A percentile compares a stretch with the other conserved stretches of the same genome.
phyloP scores from a whole-genome alignment of 176 grass and related monocot species.

The Avena atlantica region DNA sequence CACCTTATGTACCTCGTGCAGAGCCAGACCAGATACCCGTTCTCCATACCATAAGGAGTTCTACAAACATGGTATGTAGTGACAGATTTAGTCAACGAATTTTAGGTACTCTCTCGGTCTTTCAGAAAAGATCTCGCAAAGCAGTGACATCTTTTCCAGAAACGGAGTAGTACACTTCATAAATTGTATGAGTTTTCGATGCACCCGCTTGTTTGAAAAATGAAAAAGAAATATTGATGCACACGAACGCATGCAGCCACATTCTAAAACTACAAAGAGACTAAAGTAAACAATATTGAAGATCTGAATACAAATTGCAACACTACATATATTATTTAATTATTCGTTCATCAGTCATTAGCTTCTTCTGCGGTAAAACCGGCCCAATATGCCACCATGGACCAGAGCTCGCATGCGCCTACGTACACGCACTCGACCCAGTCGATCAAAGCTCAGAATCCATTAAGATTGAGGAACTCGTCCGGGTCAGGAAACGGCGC shows the following conservation, averaged over 20 bases:
- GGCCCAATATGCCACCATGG: not conserved
- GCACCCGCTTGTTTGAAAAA: no score
- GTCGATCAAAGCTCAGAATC: not conserved
- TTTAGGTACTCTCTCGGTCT: not conserved
- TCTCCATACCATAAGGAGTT: no score
- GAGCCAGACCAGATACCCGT: no score
- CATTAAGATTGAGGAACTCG: slow-evolving; percentile 45
- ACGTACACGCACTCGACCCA: not conserved
- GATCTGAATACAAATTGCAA: not conserved
- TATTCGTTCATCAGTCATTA: not conserved
- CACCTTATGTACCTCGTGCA: no score
- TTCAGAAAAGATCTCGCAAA: no score
- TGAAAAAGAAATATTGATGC: not conserved
- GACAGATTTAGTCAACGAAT: not conserved
- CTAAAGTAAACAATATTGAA: not conserved
- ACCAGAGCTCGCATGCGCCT: not conserved
- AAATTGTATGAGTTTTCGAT: not conserved
- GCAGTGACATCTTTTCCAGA: no score
- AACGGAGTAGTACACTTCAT: not conserved
- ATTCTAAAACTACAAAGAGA: not conserved
- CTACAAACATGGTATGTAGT: not conserved
- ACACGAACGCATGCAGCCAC: not conserved
- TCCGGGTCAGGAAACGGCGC: slow-evolving; percentile 28
- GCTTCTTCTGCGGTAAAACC: not conserved
- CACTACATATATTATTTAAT: not conserved